A percentile compares a stretch with the other conserved stretches of the same genome.
Conservation (phyloP, 2,329 filamentous ascomycete species). For the Lasiodiplodia citricola region DNA sequence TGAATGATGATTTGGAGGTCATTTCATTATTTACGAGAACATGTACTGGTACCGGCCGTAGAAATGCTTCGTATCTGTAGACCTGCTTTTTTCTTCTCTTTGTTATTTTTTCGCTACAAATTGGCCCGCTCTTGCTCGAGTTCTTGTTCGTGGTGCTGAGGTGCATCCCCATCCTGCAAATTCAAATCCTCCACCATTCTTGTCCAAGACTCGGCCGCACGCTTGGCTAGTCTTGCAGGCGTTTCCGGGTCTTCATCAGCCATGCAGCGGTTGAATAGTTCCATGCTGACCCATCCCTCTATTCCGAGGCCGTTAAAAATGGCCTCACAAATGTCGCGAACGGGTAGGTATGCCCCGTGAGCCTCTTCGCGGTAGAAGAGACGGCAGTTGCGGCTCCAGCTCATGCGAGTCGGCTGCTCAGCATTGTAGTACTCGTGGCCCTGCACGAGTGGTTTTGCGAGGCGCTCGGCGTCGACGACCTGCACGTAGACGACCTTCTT, state of each 20-base stretch:
- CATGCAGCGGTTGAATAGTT: conserved; percentile 70
- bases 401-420: conserved; percentile 70
- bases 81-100: background rate
- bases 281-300: conserved; percentile 72
- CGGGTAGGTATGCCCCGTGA: conserved; percentile 70
- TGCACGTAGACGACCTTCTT: conserved; percentile 77
- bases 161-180: conserved; percentile 9
- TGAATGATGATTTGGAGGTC: background rate
- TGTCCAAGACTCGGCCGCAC: conserved; percentile 59
- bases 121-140: background rate
- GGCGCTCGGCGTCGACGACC: conserved; percentile 73
- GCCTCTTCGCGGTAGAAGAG: conserved; percentile 69
- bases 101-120: background rate
- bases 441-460: conserved; percentile 61
- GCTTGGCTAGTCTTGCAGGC: conserved; percentile 60
- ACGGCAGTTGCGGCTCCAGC: conserved; percentile 77
- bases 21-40: background rate
- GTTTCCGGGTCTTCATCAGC: conserved; percentile 57
- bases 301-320: conserved; percentile 70
- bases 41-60: background rate
- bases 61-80: background rate
- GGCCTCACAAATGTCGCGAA: conserved; percentile 63
- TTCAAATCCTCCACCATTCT: conserved; percentile 51
- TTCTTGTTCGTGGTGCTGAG: background rate
- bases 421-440: conserved; percentile 64